Percentiles rank a stretch among this genome's conserved stretches.
Evolutionary conservation across 345 rosid species (phyloP).

Genomic region (Eutrema heterophyllum): DNA sequence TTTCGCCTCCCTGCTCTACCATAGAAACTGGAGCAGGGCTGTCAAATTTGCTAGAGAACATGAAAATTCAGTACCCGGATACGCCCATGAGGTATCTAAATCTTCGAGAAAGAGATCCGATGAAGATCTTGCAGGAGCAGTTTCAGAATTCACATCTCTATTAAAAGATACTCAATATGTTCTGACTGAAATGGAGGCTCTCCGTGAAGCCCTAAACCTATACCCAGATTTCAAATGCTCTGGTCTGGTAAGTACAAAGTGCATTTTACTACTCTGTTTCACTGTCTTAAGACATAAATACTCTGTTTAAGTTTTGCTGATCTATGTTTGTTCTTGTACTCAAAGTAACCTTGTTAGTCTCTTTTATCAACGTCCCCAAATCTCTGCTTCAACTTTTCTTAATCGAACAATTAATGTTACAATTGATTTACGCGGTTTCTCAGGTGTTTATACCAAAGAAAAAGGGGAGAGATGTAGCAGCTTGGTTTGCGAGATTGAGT

Average conservation of each 20-base stretch:
- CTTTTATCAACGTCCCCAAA: no score
- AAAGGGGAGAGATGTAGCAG: constrained; percentile 30
- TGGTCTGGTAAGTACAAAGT: constrained; percentile 57
- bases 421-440: neutral
- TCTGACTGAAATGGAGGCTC: constrained; percentile 36
- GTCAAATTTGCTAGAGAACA: constrained; percentile 51
- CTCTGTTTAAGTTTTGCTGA: neutral
- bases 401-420: neutral
- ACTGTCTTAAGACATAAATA: neutral
- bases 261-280: neutral
- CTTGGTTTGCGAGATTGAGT: constrained; percentile 39
- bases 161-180: constrained; percentile 44
- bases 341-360: neutral
- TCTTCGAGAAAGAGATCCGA: constrained; percentile 46
- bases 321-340: neutral
- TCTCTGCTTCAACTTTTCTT: neutral
- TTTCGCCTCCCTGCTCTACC: constrained; percentile 66
- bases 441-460: constrained; percentile 68
- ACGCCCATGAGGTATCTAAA: constrained; percentile 56
- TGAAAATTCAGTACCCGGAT: constrained; percentile 35
- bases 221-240: constrained; percentile 39
- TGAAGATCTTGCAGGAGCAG: constrained; percentile 54
- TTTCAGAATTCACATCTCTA: constrained; percentile 46
- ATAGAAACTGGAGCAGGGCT: constrained; percentile 70
- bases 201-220: constrained; percentile 34